A percentile compares a stretch with the other conserved stretches of the same genome.
Conservation (phyloP, 768 basidiomycete species). For the Flagelloscypha sp. region DNA sequence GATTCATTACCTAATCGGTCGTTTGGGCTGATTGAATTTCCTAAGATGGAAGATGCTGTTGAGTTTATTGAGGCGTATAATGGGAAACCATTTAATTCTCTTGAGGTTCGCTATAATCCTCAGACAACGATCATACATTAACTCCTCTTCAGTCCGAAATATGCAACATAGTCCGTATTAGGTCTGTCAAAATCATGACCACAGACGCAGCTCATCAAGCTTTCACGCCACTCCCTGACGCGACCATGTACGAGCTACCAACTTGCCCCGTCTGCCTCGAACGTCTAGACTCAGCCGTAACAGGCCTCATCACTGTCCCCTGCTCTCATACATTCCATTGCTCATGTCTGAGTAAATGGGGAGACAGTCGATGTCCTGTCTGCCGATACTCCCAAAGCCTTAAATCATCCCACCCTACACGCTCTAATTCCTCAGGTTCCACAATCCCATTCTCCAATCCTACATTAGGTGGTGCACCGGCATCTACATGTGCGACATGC, state of each 20-base stretch:
- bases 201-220: constrained; percentile 52
- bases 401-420: constrained; percentile 63
- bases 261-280: constrained; percentile 98
- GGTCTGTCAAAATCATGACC: constrained; percentile 64
- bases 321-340: constrained; percentile 97
- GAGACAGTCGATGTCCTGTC: constrained; percentile 89
- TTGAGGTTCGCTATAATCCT: constrained; percentile 49
- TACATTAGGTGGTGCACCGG: too few species aligned
- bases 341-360: constrained; percentile 91
- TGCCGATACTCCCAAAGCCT: constrained; percentile 91
- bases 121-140: constrained; percentile 6
- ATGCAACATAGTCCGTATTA: constrained; percentile 80
- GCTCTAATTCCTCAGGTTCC: constrained; percentile 43
- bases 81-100: constrained; percentile 84
- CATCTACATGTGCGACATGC: constrained; percentile 70
- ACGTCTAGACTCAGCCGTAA: constrained; percentile 89
- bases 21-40: constrained; percentile 81
- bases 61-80: constrained; percentile 88
- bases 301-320: constrained; percentile 91
- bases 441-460: constrained; percentile 57
- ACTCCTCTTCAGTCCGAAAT: constrained; percentile 67
- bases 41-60: constrained; percentile 56
- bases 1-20: constrained; percentile 85
- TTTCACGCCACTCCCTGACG: constrained; percentile 48
- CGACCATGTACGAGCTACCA: constrained; percentile 70